Evolutionary conservation across 495 filamentous ascomycete species (phyloP), one percentile per base, ranked within the genome.

Genomic region (Neurospora discreta): DNA sequence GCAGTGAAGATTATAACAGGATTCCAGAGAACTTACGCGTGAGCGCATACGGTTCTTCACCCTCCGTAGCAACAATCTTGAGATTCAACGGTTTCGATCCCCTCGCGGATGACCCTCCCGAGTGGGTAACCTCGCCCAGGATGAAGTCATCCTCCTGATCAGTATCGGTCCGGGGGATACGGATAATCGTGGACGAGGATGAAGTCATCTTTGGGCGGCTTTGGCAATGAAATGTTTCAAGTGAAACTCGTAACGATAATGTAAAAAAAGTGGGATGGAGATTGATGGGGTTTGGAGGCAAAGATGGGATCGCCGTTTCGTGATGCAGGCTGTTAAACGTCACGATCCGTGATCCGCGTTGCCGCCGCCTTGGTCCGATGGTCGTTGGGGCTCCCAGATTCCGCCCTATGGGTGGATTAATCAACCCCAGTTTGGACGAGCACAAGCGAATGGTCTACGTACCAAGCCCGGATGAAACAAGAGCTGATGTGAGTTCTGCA

Each of bases 61-160:
- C 87, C 76, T 94, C 91, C n/a, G 91, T 93, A 2, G 87, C 91
- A 68, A 87, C 81, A 40, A 94, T 80, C 68, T 86, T 87, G 68
- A 93, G 71, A 73, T 92, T 89, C 11, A 92, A 74, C 5, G 80
- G 79, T 68, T 81, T 75, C 52, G 23, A 33, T 60, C 13, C 52
- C 52, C 52, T 60, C 5, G 52, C 52, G 23, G 52, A 60, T 60
- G 52, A 60, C 15, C 26, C 52, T 15, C 85, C 84, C 10, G 81
- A 77, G n/a, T 80, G 78, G 1, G 77, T 76, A 41, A 90, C 83
- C 74, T 90, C 83, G 30, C 91, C 74, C 7, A 94, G 83, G 4
- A 92, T 82, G 78, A 85, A 89, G 6, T 82, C 76, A 9, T 81
- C 80, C 7, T 84, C 82, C 38, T 85, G 77, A 71, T 89, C 87